Base-by-base conservation (phyloP, 164 flowering plant species). In the Hamamelis virginiana region DNA sequence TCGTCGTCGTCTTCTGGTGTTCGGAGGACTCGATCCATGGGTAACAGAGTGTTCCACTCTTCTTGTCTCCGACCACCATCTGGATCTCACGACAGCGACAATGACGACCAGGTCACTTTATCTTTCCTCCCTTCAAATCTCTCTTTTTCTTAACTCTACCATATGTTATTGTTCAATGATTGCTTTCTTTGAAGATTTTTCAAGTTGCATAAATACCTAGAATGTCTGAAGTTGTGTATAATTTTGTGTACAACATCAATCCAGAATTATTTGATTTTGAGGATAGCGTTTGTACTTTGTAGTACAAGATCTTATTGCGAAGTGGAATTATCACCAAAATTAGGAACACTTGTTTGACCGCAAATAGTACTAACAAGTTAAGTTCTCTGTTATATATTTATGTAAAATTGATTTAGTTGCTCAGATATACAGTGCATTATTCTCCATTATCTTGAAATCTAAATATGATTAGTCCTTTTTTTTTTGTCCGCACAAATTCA, bases 1-100 rank as follows among this genome's bases (percentile, higher is more conserved):
- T 55, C 47, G 23, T 48, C 48, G 33, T 60, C 74, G 12, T 47
- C 68, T 0, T 48, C 57, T 1, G 26, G 68, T 62, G 59, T 27
- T 13, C 64, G 70, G 64, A 75, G 57, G 69, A 65, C 62, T 22
- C 75, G 73, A 47, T 75, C 74, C 19, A 81, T 67, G 52, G 74
- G 80, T 33, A 66, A 59, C 59, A 70, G 84, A 59, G 81, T 80
- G 70, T 82, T 85, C 67, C 81, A 76, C 62, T 81, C 84, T 4
- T 76, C 87, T 11, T 90, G 95, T 65, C 84, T 88, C 11, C 83
- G 88, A 5, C 23, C 76, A 46, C 52, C 85, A 14, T 80, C 83
- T 65, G 69, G 83, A 79, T 80, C 87, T 72, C 72, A 64, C 45
- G 72, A 69, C 58, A 28, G 69, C 62, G 72, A 55, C 62, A 59